Evolutionary conservation across 106 monocot genomes (phyloP).

Genomic region (Phalaenopsis aphrodite): DNA sequence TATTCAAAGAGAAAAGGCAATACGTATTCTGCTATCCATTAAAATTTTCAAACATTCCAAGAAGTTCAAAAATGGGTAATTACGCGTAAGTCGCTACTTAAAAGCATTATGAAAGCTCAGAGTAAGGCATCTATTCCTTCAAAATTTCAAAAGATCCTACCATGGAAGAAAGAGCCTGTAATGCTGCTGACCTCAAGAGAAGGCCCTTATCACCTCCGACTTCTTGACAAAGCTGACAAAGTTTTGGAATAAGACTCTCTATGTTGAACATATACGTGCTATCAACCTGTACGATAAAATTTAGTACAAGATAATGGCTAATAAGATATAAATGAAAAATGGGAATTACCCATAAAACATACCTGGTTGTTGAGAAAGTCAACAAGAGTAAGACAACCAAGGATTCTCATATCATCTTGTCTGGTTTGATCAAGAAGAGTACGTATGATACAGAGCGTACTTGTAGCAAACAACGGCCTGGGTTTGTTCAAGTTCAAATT

Average conservation of each 20-base stretch:
- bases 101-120: neutral
- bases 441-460: constrained; percentile 47
- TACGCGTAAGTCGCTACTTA: neutral
- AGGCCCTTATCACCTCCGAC: constrained; percentile 45
- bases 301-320: constrained; percentile 2
- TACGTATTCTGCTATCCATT: too few species aligned
- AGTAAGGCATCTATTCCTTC: neutral
- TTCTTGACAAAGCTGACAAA: constrained; percentile 80
- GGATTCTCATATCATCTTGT: constrained; percentile 68
- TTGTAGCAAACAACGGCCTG: constrained; percentile 82
- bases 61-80: neutral
- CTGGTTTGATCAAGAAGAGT: constrained; percentile 77
- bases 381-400: constrained; percentile 77
- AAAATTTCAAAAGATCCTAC: constrained; percentile 26
- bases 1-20: neutral
- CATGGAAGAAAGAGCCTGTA: constrained; percentile 91
- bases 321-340: neutral
- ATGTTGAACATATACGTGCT: constrained; percentile 90
- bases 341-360: constrained; percentile 10
- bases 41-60: neutral
- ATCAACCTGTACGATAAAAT: constrained; percentile 49
- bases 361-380: constrained; percentile 90
- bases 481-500: constrained; percentile 10
- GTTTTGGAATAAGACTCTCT: constrained; percentile 83
- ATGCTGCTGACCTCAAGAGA: constrained; percentile 53